Conservation (phyloP, 305 asterid genomes). For the Rubia peregrina region DNA sequence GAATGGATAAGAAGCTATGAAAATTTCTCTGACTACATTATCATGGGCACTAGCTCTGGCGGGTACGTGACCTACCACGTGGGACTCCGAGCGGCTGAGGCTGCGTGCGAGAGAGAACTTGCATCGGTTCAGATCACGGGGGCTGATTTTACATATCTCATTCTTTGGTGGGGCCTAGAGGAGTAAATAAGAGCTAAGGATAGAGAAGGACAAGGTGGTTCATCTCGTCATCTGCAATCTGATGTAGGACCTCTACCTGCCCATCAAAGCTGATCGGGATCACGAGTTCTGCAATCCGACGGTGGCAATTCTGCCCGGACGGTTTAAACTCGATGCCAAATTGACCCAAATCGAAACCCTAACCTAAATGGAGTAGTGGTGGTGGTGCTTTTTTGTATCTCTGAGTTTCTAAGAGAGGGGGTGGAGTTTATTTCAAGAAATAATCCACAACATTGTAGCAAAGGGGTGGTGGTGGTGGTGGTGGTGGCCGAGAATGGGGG, state of each 20-base stretch:
- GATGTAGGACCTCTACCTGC: constrained; percentile 31
- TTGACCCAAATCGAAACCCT: too few relatives aligned
- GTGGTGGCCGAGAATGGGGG: too few relatives aligned
- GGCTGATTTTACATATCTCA: constrained; percentile 37
- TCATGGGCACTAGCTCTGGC: constrained; percentile 45
- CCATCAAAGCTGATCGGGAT: neutral
- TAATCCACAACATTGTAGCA: too few relatives aligned
- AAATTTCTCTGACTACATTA: constrained; percentile 29
- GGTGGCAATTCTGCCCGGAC: too few relatives aligned
- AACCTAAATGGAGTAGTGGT: too few relatives aligned
- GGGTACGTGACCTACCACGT: constrained; percentile 36
- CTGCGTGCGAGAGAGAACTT: constrained; percentile 15
- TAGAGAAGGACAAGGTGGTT: constrained; percentile 19
- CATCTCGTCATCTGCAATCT: constrained; percentile 19
- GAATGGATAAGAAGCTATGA: constrained; percentile 33
- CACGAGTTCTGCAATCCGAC: constrained; percentile 12
- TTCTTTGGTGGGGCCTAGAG: constrained; percentile 40
- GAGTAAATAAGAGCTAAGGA: constrained; percentile 30
- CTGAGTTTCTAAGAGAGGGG: too few relatives aligned
- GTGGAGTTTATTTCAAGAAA: too few relatives aligned
- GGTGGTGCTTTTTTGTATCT: too few relatives aligned
- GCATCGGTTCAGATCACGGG: constrained; percentile 38
- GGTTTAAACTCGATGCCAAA: too few relatives aligned
- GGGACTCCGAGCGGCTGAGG: constrained; percentile 25
- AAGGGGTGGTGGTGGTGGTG: too few relatives aligned